Base-by-base conservation (phyloP, 2,329 filamentous ascomycete species). In the Fusarium coicis region DNA sequence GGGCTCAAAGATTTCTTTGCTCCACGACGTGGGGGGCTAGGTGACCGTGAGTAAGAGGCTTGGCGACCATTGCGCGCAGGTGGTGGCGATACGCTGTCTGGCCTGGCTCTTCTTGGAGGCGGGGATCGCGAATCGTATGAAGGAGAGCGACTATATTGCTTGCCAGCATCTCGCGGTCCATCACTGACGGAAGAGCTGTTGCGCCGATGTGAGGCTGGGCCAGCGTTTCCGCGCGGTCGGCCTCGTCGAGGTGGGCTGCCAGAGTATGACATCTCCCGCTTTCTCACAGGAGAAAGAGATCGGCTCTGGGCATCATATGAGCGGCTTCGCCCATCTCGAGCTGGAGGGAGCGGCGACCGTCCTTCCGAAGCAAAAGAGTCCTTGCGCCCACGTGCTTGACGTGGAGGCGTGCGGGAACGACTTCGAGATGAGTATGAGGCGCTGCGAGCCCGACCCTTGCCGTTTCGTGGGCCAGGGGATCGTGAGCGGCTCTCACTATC, bases 151-250 rank as follows among this genome's bases (percentile, higher is more conserved):
- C 74, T 79, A 39, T 77, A 68, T 30, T 71, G 73, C 52, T 60
- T 73, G 30, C 63, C 49, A 46, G 73, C 75, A 63, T 75, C 77
- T 23, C 77, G 73, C 7, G 77, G 79, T 19, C 68, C 77, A 36
- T 74, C 76, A 63, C 80, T 80, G 28, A 78, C 72, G 2, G 81
- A 82, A 4, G 81, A 83, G 74, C 80, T 82, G 66, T 81, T 82
- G 39, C 80, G 77, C 30, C 77, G 67, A 37, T 74, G 44, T 11
- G 74, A 39, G 44, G 59, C 63, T 16, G 74, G 65, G 34, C 70
- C 63, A 30, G 68, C 60, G 55, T 72, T 70, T 65, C 65, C 70
- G 37, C 63, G 70, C 34, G 73, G 70, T 43, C 77, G 70, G 50
- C 77, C 74, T 39, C 78, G 74, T 46, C 58, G 73, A 15, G 74